Conservation (phyloP, 192 early-diverging fungal genomes). For the Allomyces arbusculus region DNA sequence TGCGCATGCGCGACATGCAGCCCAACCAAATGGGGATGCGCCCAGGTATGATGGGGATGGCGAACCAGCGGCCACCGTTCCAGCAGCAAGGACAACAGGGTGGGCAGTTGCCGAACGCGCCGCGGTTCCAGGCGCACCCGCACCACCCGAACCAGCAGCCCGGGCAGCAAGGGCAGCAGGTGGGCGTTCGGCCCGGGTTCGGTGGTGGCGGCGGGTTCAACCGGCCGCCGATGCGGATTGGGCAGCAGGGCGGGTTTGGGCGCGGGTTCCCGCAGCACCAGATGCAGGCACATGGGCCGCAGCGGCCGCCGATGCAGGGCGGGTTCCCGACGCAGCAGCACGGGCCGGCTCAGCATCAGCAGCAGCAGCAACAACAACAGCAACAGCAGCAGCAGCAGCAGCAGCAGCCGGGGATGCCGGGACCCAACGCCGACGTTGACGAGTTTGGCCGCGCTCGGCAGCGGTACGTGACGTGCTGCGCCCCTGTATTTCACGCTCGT, state of each 20-base stretch:
- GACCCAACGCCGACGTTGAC: background rate
- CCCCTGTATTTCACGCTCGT: background rate
- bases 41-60: too few species aligned
- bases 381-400: too few species aligned
- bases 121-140: background rate
- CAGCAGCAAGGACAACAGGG: background rate
- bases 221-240: background rate
- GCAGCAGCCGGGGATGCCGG: too few species aligned
- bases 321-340: too few species aligned
- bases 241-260: background rate
- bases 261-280: background rate
- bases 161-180: background rate
- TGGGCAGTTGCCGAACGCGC: background rate
- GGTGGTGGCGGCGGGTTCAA: background rate
- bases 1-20: too few species aligned
- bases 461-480: background rate
- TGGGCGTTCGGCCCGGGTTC: background rate
- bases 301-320: background rate
- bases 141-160: background rate
- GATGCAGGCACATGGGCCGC: background rate
- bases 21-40: too few species aligned
- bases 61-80: background rate
- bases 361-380: too few species aligned
- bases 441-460: background rate
- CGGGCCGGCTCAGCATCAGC: too few species aligned